Evolutionary conservation across 2,329 filamentous ascomycete genomes (phyloP).

Genomic region (Arthroderma uncinatum): DNA sequence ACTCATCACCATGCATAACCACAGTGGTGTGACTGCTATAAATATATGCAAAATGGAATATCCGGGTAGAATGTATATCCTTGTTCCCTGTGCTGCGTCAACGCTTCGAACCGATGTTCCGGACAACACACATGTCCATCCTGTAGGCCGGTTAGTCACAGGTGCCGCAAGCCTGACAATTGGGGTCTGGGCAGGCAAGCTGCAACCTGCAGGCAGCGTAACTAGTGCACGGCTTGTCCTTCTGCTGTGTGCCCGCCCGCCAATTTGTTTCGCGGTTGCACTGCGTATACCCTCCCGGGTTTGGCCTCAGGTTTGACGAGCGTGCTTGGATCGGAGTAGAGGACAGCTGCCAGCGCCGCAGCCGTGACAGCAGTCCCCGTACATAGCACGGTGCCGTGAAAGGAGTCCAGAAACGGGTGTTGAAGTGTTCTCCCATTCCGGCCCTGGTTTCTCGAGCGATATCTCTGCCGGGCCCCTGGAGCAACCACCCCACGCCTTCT

Average conservation of each 20-base stretch:
- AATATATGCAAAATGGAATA: not conserved
- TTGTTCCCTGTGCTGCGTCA: not conserved
- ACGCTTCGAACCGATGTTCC: slow-evolving; percentile 3
- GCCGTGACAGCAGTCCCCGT: not conserved
- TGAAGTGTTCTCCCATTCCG: not conserved
- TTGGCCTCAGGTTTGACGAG: not conserved
- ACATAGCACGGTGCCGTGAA: not conserved
- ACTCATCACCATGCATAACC: not conserved
- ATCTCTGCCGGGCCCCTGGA: not conserved
- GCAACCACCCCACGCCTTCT: not conserved
- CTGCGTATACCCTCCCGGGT: not conserved
- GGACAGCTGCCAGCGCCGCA: not conserved
- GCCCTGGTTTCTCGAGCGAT: not conserved
- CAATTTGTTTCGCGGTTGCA: not conserved
- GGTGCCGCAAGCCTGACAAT: slow-evolving; percentile 3
- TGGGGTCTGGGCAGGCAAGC: not conserved
- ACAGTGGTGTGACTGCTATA: slow-evolving; percentile 1
- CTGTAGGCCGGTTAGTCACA: slow-evolving; percentile 1
- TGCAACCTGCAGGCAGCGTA: not conserved
- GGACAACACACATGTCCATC: not conserved
- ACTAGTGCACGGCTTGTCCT: not conserved
- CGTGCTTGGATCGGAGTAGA: not conserved
- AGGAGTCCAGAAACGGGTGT: not conserved
- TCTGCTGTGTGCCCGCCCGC: not conserved
- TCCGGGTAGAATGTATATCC: not conserved